Evolutionary conservation across 495 filamentous ascomycete species (phyloP), one percentile per base, ranked within the genome.

Genomic region (Penicillium pancosmium): DNA sequence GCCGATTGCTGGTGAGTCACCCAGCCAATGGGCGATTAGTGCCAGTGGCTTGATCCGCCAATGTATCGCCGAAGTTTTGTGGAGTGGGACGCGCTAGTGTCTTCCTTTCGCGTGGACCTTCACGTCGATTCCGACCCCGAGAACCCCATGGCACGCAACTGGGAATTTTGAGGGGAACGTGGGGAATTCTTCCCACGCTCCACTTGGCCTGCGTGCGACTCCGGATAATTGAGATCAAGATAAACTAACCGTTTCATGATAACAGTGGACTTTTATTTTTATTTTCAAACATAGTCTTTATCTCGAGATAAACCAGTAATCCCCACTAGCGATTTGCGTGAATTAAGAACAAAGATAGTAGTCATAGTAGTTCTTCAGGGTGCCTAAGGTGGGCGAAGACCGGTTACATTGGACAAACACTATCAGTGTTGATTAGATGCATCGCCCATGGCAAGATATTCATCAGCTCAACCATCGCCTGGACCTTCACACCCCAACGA

Each of bases 101-200:
- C 16, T 15, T 51, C 31, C 40, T 50, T 44, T 61, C 65, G 61
- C 56, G 44, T 67, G 65, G 65, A 67, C 65, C 65, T 67, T 67
- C 65, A 50, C 1, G 3, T 48, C 46, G 21, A 25, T 5, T 48
- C 11, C 46, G 21, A 27, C 11, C 9, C 21, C 21, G 21, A 27
- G 11, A 25, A 48, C 46, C 46, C 46, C 46, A 48, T 48, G 46
- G 46, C 11, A 48, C 19, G 15, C 41, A 9, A 52, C 19, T 31
- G 8, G 25, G 27, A 21, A 35, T 34, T 18, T 16, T 52, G 50
- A 52, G 50, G 50, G 31, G 50, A 53, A 41, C 21, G 51, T 52
- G 46, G 46, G 46, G 46, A 48, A 48, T 27, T 44, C 2, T 31
- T 8, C 41, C 16, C n/a, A n/a, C 9, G 15, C 15, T 44, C 53